Base-by-base conservation (phyloP, 2,329 filamentous ascomycete species). In the Pseudocercospora vitis region DNA sequence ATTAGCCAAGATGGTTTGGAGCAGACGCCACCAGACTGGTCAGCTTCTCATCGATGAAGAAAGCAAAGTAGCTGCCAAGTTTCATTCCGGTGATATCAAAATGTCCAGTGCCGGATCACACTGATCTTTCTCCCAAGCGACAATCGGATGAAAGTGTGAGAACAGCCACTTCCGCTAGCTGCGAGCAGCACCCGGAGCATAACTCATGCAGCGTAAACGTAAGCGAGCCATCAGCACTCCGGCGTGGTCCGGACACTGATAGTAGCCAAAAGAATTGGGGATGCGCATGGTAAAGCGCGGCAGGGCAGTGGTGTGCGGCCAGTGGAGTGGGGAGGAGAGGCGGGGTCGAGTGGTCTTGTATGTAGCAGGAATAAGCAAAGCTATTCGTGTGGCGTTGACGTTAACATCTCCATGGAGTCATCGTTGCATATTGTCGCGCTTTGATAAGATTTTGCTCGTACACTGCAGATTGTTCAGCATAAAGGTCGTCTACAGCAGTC, bases 151-250 rank as follows among this genome's bases (percentile, higher is more conserved):
- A n/a, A n/a, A n/a, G n/a, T n/a, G n/a, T n/a, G n/a, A n/a, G n/a
- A 29, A 7, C 26, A 29, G 26, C 11, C 26, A 29, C 26, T 1
- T 14, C 9, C n/a, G 2, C 12, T 14, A 18, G n/a, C 5, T 24
- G 21, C 28, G 39, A 24, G 7, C 12, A 8, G 11, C 19, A 12
- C 3, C 39, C 19, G 18, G 19, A 39, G 18, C 4, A 44, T 28
- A 44, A 44, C 28, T 12, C 39, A 44, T 44, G 39, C 39, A 44
- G 39, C 39, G n/a, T 9, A 12, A 16, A 28, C 39, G 39, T 44
- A 44, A 44, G 39, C 39, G 23, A 21, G 5, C 12, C 39, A 24
- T 44, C 39, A 44, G 39, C 39, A 28, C 23, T 19, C 3, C 24
- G 16, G 14, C 40, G n/a, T 45, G 40, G 14, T 45, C 40, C n/a